A percentile compares a stretch with the other conserved stretches of the same genome.
Evolutionary conservation across 441 rosid genomes (phyloP).

Genomic region (Arabidopsis lyrata): DNA sequence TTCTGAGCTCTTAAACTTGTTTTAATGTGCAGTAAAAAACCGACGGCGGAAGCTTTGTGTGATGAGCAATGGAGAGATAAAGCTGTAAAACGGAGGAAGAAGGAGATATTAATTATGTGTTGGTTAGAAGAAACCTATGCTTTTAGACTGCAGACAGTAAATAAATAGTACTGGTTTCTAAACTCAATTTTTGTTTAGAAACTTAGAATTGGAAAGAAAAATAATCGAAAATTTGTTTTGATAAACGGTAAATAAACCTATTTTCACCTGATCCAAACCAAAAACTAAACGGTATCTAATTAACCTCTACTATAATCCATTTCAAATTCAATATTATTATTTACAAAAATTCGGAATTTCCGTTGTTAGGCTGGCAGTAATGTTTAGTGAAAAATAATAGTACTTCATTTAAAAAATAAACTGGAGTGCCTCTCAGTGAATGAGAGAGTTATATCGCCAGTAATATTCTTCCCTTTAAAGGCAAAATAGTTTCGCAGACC

Average conservation of each 20-base stretch:
- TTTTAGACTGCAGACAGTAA: slow-evolving; percentile 24
- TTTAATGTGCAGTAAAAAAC: slow-evolving; percentile 67
- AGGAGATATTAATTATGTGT: slow-evolving; percentile 63
- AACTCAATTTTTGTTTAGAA: neutral
- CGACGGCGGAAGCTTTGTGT: slow-evolving; percentile 64
- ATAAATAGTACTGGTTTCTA: neutral
- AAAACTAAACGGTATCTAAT: neutral
- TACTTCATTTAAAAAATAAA: neutral
- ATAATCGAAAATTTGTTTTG: neutral
- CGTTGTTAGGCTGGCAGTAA: no score
- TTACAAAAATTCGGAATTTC: neutral
- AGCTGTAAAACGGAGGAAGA: slow-evolving; percentile 58
- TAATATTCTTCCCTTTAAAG: neutral
- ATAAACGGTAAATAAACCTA: neutral
- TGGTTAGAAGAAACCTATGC: slow-evolving; percentile 62
- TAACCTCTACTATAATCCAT: neutral
- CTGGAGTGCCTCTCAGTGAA: neutral
- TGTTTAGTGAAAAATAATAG: no score
- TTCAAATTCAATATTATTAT: neutral
- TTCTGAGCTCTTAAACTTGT: slow-evolving; percentile 3
- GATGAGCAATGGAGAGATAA: slow-evolving; percentile 62
- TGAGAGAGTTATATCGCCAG: slow-evolving; percentile 14
- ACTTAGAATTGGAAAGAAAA: neutral
- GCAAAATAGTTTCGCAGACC: neutral
- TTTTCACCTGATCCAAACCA: slow-evolving; percentile 6